phyloP scores from a whole-genome alignment of 768 basidiomycete genomes.

The Leccinum rimulosum region DNA sequence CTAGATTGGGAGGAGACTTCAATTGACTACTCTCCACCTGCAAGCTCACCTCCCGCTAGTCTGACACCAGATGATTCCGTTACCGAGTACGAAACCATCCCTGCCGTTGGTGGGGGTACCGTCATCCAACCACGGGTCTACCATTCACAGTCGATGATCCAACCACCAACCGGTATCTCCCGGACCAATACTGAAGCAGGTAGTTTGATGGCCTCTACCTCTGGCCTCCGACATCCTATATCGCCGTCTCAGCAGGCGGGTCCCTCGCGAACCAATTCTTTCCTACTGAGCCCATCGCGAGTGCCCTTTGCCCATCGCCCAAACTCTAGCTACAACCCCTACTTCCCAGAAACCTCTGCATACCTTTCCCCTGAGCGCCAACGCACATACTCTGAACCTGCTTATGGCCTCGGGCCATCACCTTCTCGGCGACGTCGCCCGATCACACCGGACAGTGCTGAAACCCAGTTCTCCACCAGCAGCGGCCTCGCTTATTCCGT shows the following conservation, averaged over 20 bases:
- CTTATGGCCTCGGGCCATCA: slow-evolving; percentile 23
- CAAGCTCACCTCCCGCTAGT: slow-evolving; percentile 48
- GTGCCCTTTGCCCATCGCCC: slow-evolving; percentile 15
- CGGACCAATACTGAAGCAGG: slow-evolving; percentile 45
- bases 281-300: slow-evolving; percentile 8
- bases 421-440: slow-evolving; percentile 33
- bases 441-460: slow-evolving; percentile 49
- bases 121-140: slow-evolving; percentile 82
- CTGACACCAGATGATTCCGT: slow-evolving; percentile 41
- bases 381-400: slow-evolving; percentile 18
- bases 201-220: slow-evolving; percentile 37
- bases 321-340: slow-evolving; percentile 24
- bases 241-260: slow-evolving; percentile 13
- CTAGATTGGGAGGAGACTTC: slow-evolving; percentile 69
- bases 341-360: slow-evolving; percentile 7
- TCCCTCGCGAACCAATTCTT: slow-evolving; percentile 31
- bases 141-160: slow-evolving; percentile 80
- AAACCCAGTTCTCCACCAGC: slow-evolving; percentile 48
- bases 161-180: slow-evolving; percentile 37
- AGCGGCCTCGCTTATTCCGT: slow-evolving; percentile 43
- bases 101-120: slow-evolving; percentile 88
- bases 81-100: slow-evolving; percentile 81
- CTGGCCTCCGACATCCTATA: slow-evolving; percentile 1
- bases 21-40: slow-evolving; percentile 43
- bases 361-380: slow-evolving; percentile 3